These are phyloP conservation scores for Trichoderma gamsii DNA, from an alignment of 495 filamentous ascomycete species.

Conservation along the genomic window DNA sequence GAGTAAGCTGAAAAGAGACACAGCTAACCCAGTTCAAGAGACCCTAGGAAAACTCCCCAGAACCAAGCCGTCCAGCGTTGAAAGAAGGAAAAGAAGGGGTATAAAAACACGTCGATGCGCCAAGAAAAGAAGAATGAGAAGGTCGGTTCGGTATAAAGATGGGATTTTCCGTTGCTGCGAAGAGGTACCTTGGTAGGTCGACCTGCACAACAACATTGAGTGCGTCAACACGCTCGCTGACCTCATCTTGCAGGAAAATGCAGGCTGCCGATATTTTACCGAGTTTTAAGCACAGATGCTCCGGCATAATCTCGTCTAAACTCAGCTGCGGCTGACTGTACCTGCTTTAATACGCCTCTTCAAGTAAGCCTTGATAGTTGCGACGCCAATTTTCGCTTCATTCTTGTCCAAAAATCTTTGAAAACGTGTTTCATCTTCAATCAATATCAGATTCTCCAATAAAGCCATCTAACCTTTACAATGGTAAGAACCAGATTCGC, in stretches of 20 bases:
- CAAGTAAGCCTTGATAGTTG: too few relatives aligned
- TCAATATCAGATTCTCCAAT: not conserved
- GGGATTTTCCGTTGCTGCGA: too few relatives aligned
- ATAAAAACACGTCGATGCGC: not conserved
- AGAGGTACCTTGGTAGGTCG: not conserved
- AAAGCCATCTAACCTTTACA: not conserved
- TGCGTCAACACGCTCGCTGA: conserved; percentile 8
- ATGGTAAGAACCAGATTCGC: not conserved
- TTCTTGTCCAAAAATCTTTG: too few relatives aligned
- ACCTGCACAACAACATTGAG: not conserved
- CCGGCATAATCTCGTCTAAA: too few relatives aligned
- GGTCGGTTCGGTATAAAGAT: too few relatives aligned
- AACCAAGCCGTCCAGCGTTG: not conserved
- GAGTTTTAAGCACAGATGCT: not conserved
- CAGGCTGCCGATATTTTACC: not conserved
- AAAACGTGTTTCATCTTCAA: not conserved
- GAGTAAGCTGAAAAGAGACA: conserved; percentile 3
- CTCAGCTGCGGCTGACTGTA: not conserved
- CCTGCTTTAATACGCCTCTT: not conserved
- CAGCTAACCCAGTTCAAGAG: not conserved
- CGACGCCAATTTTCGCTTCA: too few relatives aligned
- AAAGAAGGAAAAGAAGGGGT: not conserved
- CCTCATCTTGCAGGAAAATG: conserved; percentile 15
- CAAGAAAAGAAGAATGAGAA: not conserved
- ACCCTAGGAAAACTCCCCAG: not conserved